Evolutionary conservation across 2,329 filamentous ascomycete species (phyloP).

Genomic region (Sclerotinia minor): DNA sequence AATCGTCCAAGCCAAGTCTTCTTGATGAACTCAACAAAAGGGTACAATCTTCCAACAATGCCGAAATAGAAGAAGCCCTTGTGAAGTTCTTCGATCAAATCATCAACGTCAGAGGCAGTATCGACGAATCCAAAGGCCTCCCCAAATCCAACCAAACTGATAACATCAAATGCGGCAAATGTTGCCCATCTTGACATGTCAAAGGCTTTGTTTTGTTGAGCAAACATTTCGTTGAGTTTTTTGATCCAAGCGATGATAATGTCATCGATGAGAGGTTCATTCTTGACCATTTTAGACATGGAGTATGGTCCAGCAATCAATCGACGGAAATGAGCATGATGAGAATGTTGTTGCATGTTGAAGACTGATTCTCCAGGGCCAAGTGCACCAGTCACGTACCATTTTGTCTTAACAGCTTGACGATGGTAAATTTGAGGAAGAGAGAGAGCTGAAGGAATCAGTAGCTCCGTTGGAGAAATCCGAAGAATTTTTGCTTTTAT

Average conservation of each 20-base stretch:
- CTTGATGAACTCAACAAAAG: slow-evolving; percentile 57
- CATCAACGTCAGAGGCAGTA: slow-evolving; percentile 52
- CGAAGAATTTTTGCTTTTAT: slow-evolving; percentile 52
- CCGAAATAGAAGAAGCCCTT: slow-evolving; percentile 42
- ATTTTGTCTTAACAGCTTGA: slow-evolving; percentile 56
- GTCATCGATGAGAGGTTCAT: slow-evolving; percentile 57
- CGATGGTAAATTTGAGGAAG: slow-evolving; percentile 58
- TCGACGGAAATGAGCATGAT: slow-evolving; percentile 55
- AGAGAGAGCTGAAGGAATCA: slow-evolving; percentile 54
- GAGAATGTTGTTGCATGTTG: slow-evolving; percentile 55
- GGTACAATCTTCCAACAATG: slow-evolving; percentile 51
- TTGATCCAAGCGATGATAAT: slow-evolving; percentile 53
- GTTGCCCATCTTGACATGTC: slow-evolving; percentile 59
- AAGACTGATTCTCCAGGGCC: slow-evolving; percentile 57
- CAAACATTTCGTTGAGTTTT: slow-evolving; percentile 51
- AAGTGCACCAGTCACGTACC: slow-evolving; percentile 60
- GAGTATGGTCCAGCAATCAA: slow-evolving; percentile 54
- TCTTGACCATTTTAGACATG: slow-evolving; percentile 57
- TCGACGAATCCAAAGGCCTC: slow-evolving; percentile 57
- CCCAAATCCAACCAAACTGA: slow-evolving; percentile 57
- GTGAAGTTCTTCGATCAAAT: slow-evolving; percentile 56
- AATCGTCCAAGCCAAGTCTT: slow-evolving; percentile 53
- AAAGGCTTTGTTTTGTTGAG: slow-evolving; percentile 47
- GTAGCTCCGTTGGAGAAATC: slow-evolving; percentile 54
- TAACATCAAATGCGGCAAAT: slow-evolving; percentile 53